Conservation (phyloP, 129 eudicot genomes). For the carrot (Daucus carota) region DH1_v3.0 NC_030384.2:47392501-47393000, state of each 20-base stretch:
- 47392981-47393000: slow-evolving; percentile 31
- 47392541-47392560: slow-evolving; percentile 95
- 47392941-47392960: slow-evolving; percentile 72
- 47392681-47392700: slow-evolving; percentile 34
- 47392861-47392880: neutral
- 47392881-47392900: neutral
- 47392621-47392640: slow-evolving; percentile 38
- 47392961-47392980: slow-evolving; percentile 42
- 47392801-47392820: neutral
- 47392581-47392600: slow-evolving; percentile 40
- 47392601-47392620: slow-evolving; percentile 42
- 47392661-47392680: slow-evolving; percentile 61
- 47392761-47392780: neutral
- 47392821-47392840: neutral
- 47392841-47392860: neutral
- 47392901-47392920: slow-evolving; percentile 39
- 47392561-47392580: slow-evolving; percentile 54
- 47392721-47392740: neutral
- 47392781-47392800: neutral
- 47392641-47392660: slow-evolving; percentile 63
- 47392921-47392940: slow-evolving; percentile 49
- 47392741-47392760: neutral
- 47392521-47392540: slow-evolving; percentile 64
- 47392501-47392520: slow-evolving; percentile 44
- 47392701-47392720: neutral